Evolutionary conservation across 148 eudicot species (phyloP).

Genomic region (Persicaria tinctoria): DNA sequence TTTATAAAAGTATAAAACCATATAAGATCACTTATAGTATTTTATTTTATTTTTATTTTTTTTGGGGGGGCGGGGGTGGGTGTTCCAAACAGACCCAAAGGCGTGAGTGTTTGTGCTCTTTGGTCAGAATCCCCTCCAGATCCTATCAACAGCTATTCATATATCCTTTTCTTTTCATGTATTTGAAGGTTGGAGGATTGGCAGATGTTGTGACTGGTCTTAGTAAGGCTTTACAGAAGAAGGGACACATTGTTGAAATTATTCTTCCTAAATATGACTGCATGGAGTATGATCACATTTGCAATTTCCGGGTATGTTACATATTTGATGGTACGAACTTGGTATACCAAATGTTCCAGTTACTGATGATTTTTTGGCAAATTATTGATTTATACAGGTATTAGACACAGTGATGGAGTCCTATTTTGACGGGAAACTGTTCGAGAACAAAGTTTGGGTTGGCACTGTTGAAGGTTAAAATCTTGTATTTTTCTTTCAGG

Average conservation of each 20-base stretch:
- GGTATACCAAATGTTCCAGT: background rate
- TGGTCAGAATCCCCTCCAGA: too few relatives aligned
- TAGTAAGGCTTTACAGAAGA: conserved; percentile 86
- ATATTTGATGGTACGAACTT: conserved; percentile 1
- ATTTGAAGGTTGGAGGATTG: conserved; percentile 84
- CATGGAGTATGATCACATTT: conserved; percentile 64
- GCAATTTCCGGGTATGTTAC: conserved; percentile 58
- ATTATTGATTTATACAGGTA: conserved; percentile 37
- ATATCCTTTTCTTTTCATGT: background rate
- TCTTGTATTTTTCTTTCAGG: conserved; percentile 3
- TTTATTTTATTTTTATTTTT: too few relatives aligned
- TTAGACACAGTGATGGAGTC: conserved; percentile 77
- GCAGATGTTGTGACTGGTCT: conserved; percentile 99
- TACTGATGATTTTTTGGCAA: conserved; percentile 8
- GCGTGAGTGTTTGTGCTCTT: too few relatives aligned
- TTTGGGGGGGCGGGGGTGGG: too few relatives aligned
- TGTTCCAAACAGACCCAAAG: too few relatives aligned
- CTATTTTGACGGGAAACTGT: conserved; percentile 76
- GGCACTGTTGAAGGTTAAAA: conserved; percentile 87
- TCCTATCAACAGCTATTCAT: background rate
- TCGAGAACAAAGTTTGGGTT: conserved; percentile 78
- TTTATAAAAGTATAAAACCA: too few relatives aligned
- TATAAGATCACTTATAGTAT: too few relatives aligned
- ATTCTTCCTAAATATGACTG: conserved; percentile 93
- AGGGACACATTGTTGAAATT: conserved; percentile 87